Evolutionary conservation across 2,329 filamentous ascomycete species (phyloP), one percentile per base, ranked within the genome.

Genomic region (Paradendryphiella salina): DNA sequence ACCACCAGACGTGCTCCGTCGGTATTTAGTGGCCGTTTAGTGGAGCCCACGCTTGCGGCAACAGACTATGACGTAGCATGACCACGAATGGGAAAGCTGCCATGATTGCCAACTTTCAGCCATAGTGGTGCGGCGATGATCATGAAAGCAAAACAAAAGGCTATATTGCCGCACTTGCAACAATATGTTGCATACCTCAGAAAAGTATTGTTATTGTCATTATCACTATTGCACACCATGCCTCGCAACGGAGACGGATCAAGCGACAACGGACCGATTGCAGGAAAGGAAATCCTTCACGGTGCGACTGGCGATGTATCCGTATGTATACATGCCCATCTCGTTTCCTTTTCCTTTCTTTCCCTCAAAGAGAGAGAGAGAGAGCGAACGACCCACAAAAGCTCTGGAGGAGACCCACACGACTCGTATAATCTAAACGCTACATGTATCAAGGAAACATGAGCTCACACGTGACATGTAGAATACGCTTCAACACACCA

Each of bases 211-310:
- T 1, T 15, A 23, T 11, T 5, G 9, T 5, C 34, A 57, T 20
- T 4, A 76, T n/a, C n/a, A n/a, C n/a, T n/a, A n/a, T n/a, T n/a
- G n/a, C n/a, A n/a, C n/a, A n/a, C n/a, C n/a, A n/a, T 76, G 74
- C 73, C 74, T 61, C 73, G 73, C 56, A 66, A 75, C 58, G 73
- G 72, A 57, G 71, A 73, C 59, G 72, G 73, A 57, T 69, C 67
- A 46, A 61, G 67, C 17, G 68, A 76, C 67, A 76, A 74, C 61
- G 73, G 66, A 11, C 65, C 71, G 51, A 66, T 71, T 35, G 73
- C 75, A 50, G 72, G 66, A 43, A 58, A 73, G 38, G 71, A 69
- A 57, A 60, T 74, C 33, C 57, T 72, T 35, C 73, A 76, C 52
- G 73, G 74, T 45, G 65, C 64, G 21, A 55, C 55, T 37, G 69